These are phyloP conservation scores for Pichia thaimueangensis DNA, from an alignment of 805 yeast species.

Conservation along the genomic window DNA sequence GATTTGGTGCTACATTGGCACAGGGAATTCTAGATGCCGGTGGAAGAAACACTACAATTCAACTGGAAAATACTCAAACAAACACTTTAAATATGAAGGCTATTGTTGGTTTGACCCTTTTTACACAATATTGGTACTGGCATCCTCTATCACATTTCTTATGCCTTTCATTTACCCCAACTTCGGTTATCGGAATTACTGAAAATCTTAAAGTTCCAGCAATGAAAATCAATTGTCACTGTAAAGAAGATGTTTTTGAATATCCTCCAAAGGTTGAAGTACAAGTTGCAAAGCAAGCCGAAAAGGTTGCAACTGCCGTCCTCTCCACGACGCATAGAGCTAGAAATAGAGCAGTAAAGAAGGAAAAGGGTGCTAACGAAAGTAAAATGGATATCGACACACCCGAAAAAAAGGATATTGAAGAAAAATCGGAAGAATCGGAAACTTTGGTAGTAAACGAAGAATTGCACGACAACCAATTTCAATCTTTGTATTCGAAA, in stretches of 20 bases:
- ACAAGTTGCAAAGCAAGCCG: constrained; percentile 73
- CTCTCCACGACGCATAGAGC: constrained; percentile 90
- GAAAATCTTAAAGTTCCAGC: constrained; percentile 83
- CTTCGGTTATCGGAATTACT: constrained; percentile 80
- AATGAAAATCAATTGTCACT: constrained; percentile 72
- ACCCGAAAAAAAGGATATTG: constrained; percentile 25
- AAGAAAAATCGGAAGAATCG: constrained; percentile 19
- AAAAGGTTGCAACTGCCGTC: constrained; percentile 87
- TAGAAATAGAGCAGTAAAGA: constrained; percentile 74
- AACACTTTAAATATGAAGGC: constrained; percentile 88
- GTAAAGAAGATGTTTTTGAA: constrained; percentile 71
- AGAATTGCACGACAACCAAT: constrained; percentile 27
- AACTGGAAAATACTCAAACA: constrained; percentile 80
- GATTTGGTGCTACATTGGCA: constrained; percentile 94
- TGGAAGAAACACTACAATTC: constrained; percentile 94
- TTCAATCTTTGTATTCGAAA: constrained; percentile 45
- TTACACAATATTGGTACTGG: constrained; percentile 97
- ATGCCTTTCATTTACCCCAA: constrained; percentile 86
- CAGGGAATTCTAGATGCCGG: constrained; percentile 99
- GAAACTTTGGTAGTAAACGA: constrained; percentile 18
- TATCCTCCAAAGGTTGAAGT: constrained; percentile 88
- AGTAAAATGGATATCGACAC: constrained; percentile 37
- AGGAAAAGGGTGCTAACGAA: constrained; percentile 37
- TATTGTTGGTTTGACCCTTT: constrained; percentile 84
- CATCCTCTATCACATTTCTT: constrained; percentile 93